phyloP scores from a whole-genome alignment of 371 early-diverging fungal species.

The Scutellospora calospora region DNA sequence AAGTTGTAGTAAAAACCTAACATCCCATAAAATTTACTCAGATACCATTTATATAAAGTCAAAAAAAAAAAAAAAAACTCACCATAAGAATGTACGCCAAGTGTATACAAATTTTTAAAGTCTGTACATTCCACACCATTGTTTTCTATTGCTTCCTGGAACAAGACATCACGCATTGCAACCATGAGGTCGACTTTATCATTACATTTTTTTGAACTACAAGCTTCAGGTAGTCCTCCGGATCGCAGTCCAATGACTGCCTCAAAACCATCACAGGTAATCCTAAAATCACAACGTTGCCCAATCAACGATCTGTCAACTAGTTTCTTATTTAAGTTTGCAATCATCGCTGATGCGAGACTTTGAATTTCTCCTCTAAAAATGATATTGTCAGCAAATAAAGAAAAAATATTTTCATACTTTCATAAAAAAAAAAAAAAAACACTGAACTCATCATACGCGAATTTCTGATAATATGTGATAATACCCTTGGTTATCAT shows the following conservation, averaged over 20 bases:
- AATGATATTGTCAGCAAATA: slow-evolving; percentile 18
- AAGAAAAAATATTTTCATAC: slow-evolving; percentile 14
- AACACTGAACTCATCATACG: not conserved
- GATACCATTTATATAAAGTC: slow-evolving; percentile 1
- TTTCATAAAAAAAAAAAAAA: not conserved
- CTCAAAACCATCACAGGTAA: slow-evolving; percentile 19
- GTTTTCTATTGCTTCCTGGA: slow-evolving; percentile 27
- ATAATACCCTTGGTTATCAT: slow-evolving; percentile 15
- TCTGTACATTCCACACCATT: slow-evolving; percentile 33
- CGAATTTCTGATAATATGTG: not conserved
- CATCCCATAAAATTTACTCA: slow-evolving; percentile 7
- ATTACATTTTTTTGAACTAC: slow-evolving; percentile 30
- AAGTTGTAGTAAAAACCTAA: slow-evolving; percentile 32
- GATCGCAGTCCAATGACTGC: slow-evolving; percentile 23
- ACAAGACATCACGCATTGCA: slow-evolving; percentile 36
- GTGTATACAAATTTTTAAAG: slow-evolving; percentile 24
- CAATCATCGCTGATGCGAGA: slow-evolving; percentile 26
- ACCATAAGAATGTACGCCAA: slow-evolving; percentile 35
- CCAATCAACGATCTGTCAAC: slow-evolving; percentile 18
- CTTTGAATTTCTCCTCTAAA: slow-evolving; percentile 30
- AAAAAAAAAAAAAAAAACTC: not conserved
- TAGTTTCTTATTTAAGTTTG: slow-evolving; percentile 33
- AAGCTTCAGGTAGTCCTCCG: slow-evolving; percentile 25
- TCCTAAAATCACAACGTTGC: slow-evolving; percentile 32
- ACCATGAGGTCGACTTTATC: slow-evolving; percentile 37